Conservation (phyloP, 352 stramenopile genomes). For the Pythium aquatile region DNA sequence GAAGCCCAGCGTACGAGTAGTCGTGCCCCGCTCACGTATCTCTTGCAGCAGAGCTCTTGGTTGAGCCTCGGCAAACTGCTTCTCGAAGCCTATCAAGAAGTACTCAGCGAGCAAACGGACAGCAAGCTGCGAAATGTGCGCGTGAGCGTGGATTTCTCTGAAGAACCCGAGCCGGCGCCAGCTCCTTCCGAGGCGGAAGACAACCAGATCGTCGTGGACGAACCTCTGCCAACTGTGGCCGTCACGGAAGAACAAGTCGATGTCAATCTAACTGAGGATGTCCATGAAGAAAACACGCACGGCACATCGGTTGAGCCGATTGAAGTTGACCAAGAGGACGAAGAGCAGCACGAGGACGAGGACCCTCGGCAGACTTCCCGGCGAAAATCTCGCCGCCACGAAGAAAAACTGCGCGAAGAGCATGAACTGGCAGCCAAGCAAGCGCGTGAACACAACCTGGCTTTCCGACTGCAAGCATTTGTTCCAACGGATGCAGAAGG, state of each 20-base stretch:
- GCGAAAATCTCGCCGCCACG: constrained; percentile 63
- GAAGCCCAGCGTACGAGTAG: background rate
- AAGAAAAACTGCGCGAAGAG: constrained; percentile 66
- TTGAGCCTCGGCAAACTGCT: constrained; percentile 51
- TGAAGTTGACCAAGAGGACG: constrained; percentile 20
- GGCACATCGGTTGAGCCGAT: constrained; percentile 9
- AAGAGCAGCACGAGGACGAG: constrained; percentile 18
- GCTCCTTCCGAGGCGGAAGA: background rate
- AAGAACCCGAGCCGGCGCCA: background rate
- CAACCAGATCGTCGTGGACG: background rate
- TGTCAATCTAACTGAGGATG: constrained; percentile 7
- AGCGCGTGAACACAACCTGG: constrained; percentile 58
- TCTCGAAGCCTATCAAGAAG: constrained; percentile 63
- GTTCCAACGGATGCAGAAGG: constrained; percentile 19
- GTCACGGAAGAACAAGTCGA: background rate
- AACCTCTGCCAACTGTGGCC: background rate
- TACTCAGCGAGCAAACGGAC: constrained; percentile 27
- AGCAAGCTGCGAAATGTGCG: constrained; percentile 2
- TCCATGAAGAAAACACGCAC: background rate
- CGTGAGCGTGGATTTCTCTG: constrained; percentile 17
- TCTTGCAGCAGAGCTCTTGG: constrained; percentile 50
- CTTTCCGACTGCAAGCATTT: constrained; percentile 50
- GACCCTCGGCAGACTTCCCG: constrained; percentile 30
- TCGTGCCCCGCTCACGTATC: constrained; percentile 33
- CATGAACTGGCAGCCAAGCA: constrained; percentile 61